Evolutionary conservation across 2,329 filamentous ascomycete species (phyloP), one percentile per base, ranked within the genome.

Genomic region (Elsinoe perseae): DNA sequence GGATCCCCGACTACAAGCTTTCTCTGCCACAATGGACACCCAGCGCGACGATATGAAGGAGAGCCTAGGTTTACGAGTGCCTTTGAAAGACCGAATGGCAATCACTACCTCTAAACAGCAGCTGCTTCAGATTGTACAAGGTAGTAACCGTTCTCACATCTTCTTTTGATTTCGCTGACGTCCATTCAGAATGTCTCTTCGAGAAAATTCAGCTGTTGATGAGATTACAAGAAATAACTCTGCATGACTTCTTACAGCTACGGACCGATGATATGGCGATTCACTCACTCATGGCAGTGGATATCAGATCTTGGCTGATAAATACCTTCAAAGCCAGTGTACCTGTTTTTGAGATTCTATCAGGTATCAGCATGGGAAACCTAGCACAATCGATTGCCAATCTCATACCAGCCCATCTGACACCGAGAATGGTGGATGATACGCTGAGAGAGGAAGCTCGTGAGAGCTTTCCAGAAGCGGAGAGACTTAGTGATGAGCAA

Each of bases 301-400:
- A 72, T n/a, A 54, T 74, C 1, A 72, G 77, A 0, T 64, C 72
- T 2, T 80, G 77, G 77, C 75, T 79, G 57, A 36, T 72, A 14
- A 75, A 76, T 53, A 66, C 74, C 34, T 44, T 78, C 0, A 58
- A 72, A 0, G 63, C 73, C 0, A 72, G 79, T 46, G 68, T 80
- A 0, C 73, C 75, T 0, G 71, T 79, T 1, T 64, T 79, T 2
- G 75, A 75, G 57, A 68, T 79, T 36, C 60, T 78, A 2, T 25
- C 30, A 14, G 58, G 36, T 48, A 34, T 43, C 10, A 40, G 32
- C 32, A 36, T 36, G 32, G 32, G 32, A 36, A 36, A 36, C 32
- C 32, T 36, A 36, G 32, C 32, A 36, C 32, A 36, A n/a, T 36
- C 8, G 32, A 9, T 36, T 36, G 16, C 32, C 32, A 36, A 36